These are phyloP conservation scores for Cladorrhinum sp. DNA, from an alignment of 2,329 filamentous ascomycete genomes.

Conservation along the genomic window DNA sequence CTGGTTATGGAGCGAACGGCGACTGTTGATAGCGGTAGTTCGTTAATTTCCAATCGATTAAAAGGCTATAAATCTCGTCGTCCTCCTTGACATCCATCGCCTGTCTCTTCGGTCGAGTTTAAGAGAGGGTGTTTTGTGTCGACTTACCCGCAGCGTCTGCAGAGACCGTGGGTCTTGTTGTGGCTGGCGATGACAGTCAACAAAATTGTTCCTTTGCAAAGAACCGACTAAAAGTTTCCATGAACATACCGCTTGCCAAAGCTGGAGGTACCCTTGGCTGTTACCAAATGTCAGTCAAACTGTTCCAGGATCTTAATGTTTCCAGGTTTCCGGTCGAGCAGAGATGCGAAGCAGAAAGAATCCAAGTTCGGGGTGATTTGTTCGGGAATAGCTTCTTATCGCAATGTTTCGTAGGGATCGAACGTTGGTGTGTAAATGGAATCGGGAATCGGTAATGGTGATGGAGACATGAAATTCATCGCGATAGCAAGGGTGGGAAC, in stretches of 20 bases:
- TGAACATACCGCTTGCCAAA: conserved; percentile 47
- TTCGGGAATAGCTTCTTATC: not conserved
- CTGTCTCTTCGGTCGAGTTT: conserved; percentile 4
- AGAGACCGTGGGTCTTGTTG: conserved; percentile 98
- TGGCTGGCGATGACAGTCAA: conserved; percentile 55
- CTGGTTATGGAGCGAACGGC: conserved; percentile 98
- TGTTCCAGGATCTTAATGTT: conserved; percentile 13
- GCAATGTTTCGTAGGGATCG: not conserved
- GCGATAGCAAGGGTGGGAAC: conserved; percentile 32
- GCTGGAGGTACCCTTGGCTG: conserved; percentile 58
- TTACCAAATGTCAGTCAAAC: conserved; percentile 28
- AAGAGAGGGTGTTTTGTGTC: conserved; percentile 19
- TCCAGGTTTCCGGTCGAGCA: not conserved
- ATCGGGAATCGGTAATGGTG: conserved; percentile 6
- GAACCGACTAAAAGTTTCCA: conserved; percentile 2
- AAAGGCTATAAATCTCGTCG: conserved; percentile 7
- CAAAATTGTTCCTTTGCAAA: not conserved
- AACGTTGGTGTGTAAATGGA: not conserved
- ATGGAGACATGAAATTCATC: not conserved
- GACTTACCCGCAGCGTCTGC: conserved; percentile 94
- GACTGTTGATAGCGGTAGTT: conserved; percentile 43
- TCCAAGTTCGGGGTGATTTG: not conserved
- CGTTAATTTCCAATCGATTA: conserved; percentile 24
- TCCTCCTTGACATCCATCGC: conserved; percentile 12
- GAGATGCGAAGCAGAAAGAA: not conserved